These are phyloP conservation scores for Buxus sempervirens DNA, from an alignment of 164 flowering plant species.

Conservation along the genomic window DNA sequence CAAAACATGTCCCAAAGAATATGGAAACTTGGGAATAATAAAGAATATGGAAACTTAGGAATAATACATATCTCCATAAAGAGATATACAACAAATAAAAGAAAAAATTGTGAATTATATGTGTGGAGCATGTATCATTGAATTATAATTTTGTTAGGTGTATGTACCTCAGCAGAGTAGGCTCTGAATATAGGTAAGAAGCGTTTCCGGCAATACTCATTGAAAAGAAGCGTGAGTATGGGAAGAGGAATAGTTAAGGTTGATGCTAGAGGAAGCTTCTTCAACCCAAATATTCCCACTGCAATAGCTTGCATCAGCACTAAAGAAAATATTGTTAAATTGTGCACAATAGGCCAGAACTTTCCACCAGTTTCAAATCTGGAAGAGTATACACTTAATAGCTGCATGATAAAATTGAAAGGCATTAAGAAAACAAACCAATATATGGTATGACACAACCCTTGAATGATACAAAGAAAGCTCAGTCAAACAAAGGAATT, in stretches of 20 bases:
- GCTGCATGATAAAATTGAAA: conserved; percentile 39
- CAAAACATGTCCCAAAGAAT: no score
- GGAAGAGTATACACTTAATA: conserved; percentile 71
- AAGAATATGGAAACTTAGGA: no score
- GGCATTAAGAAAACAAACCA: conserved; percentile 4
- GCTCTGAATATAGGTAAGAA: conserved; percentile 69
- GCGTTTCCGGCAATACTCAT: conserved; percentile 76
- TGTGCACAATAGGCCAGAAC: conserved; percentile 90
- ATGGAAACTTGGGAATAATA: no score
- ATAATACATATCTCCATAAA: no score
- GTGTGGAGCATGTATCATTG: neutral
- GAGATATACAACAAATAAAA: no score
- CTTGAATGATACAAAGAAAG: neutral
- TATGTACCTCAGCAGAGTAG: conserved; percentile 75
- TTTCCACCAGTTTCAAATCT: conserved; percentile 78
- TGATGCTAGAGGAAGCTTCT: conserved; percentile 80
- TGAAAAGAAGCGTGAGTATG: conserved; percentile 68
- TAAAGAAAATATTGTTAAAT: conserved; percentile 70
- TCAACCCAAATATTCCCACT: conserved; percentile 81
- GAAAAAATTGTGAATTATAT: no score
- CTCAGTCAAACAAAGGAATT: neutral
- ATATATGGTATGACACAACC: neutral
- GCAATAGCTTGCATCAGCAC: conserved; percentile 83
- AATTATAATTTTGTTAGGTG: neutral
- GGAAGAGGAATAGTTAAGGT: conserved; percentile 69